A percentile compares a stretch with the other conserved stretches of the same genome.
Conservation (phyloP, 2,329 filamentous ascomycete genomes). For the Sarocladiaceae sp. region DNA sequence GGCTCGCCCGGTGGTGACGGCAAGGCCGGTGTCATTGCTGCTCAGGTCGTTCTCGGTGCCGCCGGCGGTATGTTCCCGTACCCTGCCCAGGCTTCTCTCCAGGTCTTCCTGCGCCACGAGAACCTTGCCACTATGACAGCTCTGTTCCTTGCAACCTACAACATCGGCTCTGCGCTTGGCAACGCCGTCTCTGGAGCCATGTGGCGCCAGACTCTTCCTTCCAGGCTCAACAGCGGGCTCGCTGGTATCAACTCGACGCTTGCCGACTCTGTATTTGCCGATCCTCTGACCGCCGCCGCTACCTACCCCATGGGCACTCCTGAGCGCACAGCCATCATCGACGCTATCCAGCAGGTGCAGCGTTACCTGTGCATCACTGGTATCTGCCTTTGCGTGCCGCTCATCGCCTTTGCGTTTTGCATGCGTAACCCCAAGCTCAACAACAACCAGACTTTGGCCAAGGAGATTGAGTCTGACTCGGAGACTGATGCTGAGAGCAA, state of each 20-base stretch:
- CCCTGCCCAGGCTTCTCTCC: slow-evolving; percentile 41
- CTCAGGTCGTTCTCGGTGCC: slow-evolving; percentile 58
- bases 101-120: slow-evolving; percentile 39
- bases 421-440: slow-evolving; percentile 43
- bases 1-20: slow-evolving; percentile 39
- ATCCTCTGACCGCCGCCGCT: slow-evolving; percentile 30
- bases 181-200: slow-evolving; percentile 58
- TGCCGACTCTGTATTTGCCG: slow-evolving; percentile 27
- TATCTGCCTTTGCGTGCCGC: slow-evolving; percentile 43
- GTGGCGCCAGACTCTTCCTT: slow-evolving; percentile 55
- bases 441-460: slow-evolving; percentile 38
- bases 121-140: slow-evolving; percentile 61
- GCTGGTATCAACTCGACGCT: slow-evolving; percentile 32
- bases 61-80: slow-evolving; percentile 60
- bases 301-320: slow-evolving; percentile 37
- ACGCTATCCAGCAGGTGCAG: slow-evolving; percentile 43
- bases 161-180: slow-evolving; percentile 57
- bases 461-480: slow-evolving; percentile 19
- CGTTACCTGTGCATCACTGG: slow-evolving; percentile 43
- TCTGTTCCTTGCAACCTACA: slow-evolving; percentile 59
- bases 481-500: slow-evolving; percentile 12
- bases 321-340: slow-evolving; percentile 38
- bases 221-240: slow-evolving; percentile 34
- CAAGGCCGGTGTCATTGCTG: slow-evolving; percentile 56
- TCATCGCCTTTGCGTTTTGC: slow-evolving; percentile 38